Conservation (phyloP, 352 stramenopile species). For the Phytophthora hibernalis region DNA sequence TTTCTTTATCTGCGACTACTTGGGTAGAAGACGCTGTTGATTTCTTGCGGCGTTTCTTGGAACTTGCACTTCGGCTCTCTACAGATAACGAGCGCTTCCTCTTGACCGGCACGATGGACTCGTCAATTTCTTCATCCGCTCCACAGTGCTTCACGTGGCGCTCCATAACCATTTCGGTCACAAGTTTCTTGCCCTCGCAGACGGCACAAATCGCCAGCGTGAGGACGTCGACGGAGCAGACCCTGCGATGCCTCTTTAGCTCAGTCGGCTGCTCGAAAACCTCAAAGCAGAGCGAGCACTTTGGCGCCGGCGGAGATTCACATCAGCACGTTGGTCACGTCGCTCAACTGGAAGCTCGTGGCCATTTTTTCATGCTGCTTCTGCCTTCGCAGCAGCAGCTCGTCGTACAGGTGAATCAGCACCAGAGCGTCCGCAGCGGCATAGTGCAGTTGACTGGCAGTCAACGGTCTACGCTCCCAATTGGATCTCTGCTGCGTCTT, state of each 20-base stretch:
- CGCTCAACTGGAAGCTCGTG: slow-evolving; percentile 52
- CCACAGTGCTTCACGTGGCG: slow-evolving; percentile 51
- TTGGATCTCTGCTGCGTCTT: slow-evolving; percentile 87
- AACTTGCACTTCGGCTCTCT: background rate
- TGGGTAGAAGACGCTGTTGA: slow-evolving; percentile 19
- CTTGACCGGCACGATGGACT: slow-evolving; percentile 26
- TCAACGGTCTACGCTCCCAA: slow-evolving; percentile 73
- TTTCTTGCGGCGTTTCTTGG: slow-evolving; percentile 30
- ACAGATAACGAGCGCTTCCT: slow-evolving; percentile 40
- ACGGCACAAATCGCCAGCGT: slow-evolving; percentile 51
- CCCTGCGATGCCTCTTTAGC: slow-evolving; percentile 58
- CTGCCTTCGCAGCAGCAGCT: slow-evolving; percentile 48
- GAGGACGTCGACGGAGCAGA: slow-evolving; percentile 46
- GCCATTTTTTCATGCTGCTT: slow-evolving; percentile 7
- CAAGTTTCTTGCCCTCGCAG: slow-evolving; percentile 58
- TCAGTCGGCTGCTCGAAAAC: slow-evolving; percentile 39
- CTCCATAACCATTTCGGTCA: slow-evolving; percentile 49
- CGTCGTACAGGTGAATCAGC: slow-evolving; percentile 76
- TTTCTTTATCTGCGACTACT: background rate
- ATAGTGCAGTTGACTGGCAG: slow-evolving; percentile 67
- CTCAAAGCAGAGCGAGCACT: slow-evolving; percentile 66
- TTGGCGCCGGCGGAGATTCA: slow-evolving; percentile 49
- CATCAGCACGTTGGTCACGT: slow-evolving; percentile 66
- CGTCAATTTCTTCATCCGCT: slow-evolving; percentile 21
- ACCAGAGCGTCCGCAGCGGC: slow-evolving; percentile 76